Percentiles rank a stretch among this genome's conserved stretches.
These are phyloP conservation scores for Russula sp. DNA, from an alignment of 768 basidiomycete genomes.

Conservation along the genomic window DNA sequence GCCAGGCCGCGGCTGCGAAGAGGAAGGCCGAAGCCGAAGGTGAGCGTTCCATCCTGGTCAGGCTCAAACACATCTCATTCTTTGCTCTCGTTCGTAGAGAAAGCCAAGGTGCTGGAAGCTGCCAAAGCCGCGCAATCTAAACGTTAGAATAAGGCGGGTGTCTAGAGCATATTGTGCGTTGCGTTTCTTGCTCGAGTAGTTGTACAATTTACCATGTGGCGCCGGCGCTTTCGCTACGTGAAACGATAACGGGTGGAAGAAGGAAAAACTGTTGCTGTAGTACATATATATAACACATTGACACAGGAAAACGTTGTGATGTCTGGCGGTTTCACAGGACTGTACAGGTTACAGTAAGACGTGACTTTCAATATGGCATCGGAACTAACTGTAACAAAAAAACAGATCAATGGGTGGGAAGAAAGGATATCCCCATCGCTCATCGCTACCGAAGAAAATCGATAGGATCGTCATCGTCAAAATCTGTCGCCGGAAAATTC, in stretches of 20 bases:
- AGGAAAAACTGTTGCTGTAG: slow-evolving; percentile 10
- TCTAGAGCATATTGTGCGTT: slow-evolving; percentile 8
- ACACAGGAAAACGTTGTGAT: not conserved
- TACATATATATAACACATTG: not conserved
- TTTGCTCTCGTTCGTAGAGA: slow-evolving; percentile 11
- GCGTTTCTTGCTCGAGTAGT: not conserved
- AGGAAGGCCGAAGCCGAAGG: slow-evolving; percentile 87
- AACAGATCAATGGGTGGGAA: not conserved
- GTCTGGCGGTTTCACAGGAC: not conserved
- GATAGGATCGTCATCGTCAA: slow-evolving; percentile 25
- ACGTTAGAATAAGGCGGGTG: slow-evolving; percentile 8
- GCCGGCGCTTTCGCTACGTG: not conserved
- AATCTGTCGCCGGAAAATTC: not conserved
- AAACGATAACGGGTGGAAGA: not conserved
- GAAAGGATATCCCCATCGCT: not conserved
- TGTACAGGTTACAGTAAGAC: not conserved
- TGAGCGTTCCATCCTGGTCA: not conserved
- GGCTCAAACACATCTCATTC: not conserved
- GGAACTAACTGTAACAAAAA: not conserved
- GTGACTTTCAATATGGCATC: not conserved
- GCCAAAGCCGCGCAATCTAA: slow-evolving; percentile 17
- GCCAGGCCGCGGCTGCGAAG: slow-evolving; percentile 84
- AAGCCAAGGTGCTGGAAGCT: slow-evolving; percentile 15
- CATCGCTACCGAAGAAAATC: slow-evolving; percentile 20
- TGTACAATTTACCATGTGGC: slow-evolving; percentile 9